A percentile compares a stretch with the other conserved stretches of the same genome.
Conservation (phyloP, 805 yeast species). For the Schwanniomyces polymorphus region DNA sequence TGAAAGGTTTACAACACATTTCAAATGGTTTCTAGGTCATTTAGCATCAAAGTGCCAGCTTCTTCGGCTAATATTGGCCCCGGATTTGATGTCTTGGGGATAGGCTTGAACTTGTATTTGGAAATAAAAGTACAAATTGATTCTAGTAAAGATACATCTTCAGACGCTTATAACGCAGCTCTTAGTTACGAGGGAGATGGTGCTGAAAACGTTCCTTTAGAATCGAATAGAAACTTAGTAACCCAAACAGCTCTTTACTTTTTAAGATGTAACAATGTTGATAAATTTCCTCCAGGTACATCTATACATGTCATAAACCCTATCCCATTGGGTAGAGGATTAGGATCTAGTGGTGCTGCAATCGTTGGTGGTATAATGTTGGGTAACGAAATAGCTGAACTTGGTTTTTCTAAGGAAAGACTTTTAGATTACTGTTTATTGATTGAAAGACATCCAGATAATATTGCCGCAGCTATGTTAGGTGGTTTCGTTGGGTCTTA, state of each 20-base stretch:
- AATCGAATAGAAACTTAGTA: constrained; percentile 77
- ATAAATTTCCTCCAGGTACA: constrained; percentile 82
- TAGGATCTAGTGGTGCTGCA: constrained; percentile 98
- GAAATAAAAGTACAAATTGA: constrained; percentile 71
- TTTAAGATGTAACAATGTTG: constrained; percentile 75
- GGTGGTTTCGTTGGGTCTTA: constrained; percentile 98
- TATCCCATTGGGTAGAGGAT: constrained; percentile 94
- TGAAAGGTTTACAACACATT: not conserved
- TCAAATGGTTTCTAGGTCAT: constrained; percentile 34
- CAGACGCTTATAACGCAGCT: constrained; percentile 67
- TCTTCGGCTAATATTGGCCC: constrained; percentile 98
- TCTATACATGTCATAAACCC: constrained; percentile 80
- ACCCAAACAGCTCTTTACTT: constrained; percentile 93
- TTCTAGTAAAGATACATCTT: constrained; percentile 42
- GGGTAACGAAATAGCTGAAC: constrained; percentile 79
- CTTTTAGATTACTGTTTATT: constrained; percentile 88
- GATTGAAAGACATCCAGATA: constrained; percentile 98
- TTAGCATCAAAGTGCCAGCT: constrained; percentile 81
- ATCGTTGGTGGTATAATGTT: constrained; percentile 94
- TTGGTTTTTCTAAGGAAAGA: constrained; percentile 73
- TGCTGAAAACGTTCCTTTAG: constrained; percentile 73
- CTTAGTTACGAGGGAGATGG: constrained; percentile 80
- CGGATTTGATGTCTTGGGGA: constrained; percentile 95
- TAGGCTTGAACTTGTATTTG: constrained; percentile 76
- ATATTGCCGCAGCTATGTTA: constrained; percentile 98